A percentile compares a stretch with the other conserved stretches of the same genome.
These are phyloP conservation scores for Suillus bovinus DNA, from an alignment of 768 basidiomycete genomes.

Conservation along the genomic window DNA sequence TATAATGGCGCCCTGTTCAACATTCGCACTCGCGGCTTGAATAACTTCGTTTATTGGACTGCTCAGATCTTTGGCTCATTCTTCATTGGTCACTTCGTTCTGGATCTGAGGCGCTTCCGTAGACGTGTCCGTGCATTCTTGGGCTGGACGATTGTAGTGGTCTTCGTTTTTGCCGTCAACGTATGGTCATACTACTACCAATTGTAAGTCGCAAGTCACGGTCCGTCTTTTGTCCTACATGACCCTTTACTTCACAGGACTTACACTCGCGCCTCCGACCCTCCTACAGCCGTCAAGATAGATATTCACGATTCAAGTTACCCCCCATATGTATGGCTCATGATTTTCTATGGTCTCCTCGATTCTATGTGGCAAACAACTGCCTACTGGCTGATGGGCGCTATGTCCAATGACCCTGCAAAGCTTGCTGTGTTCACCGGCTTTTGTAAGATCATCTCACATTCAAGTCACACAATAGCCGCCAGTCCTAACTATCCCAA, in stretches of 20 bases:
- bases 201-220: slow-evolving; percentile 43
- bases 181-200: slow-evolving; percentile 80
- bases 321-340: slow-evolving; percentile 56
- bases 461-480: slow-evolving; percentile 9
- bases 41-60: slow-evolving; percentile 79
- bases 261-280: slow-evolving; percentile 59
- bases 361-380: slow-evolving; percentile 88
- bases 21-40: slow-evolving; percentile 75
- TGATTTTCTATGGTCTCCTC: slow-evolving; percentile 71
- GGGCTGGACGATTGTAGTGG: slow-evolving; percentile 63
- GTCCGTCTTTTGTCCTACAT: neutral
- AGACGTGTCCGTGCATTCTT: slow-evolving; percentile 72
- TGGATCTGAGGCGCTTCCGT: slow-evolving; percentile 55
- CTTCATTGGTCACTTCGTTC: slow-evolving; percentile 59
- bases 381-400: slow-evolving; percentile 82
- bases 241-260: slow-evolving; percentile 30
- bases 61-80: slow-evolving; percentile 77
- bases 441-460: slow-evolving; percentile 56
- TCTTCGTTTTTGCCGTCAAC: slow-evolving; percentile 68
- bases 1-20: slow-evolving; percentile 81
- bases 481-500: slow-evolving; percentile 13
- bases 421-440: slow-evolving; percentile 82
- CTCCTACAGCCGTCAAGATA: slow-evolving; percentile 43
- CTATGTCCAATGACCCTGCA: slow-evolving; percentile 80
- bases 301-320: slow-evolving; percentile 62